Conservation (phyloP, 805 yeast genomes). For the Pichia manshurica region DNA sequence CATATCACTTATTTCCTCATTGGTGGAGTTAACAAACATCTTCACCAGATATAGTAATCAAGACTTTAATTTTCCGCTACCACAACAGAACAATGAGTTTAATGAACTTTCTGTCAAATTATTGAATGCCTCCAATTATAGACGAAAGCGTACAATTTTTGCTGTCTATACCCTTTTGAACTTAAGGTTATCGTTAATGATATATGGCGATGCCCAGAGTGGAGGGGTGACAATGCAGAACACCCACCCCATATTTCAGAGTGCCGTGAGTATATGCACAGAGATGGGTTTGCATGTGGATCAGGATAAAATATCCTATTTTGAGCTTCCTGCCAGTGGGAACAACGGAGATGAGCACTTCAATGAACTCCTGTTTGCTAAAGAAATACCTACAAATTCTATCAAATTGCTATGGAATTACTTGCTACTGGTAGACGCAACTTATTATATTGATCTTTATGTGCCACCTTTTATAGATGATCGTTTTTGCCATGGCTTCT, state of each 20-base stretch:
- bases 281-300: conserved; percentile 12
- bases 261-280: conserved; percentile 7
- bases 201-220: conserved; percentile 14
- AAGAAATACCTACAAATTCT: conserved; percentile 6
- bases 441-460: conserved; percentile 9
- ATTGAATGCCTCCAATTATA: conserved; percentile 12
- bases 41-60: conserved; percentile 5
- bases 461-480: conserved; percentile 15
- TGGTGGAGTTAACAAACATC: conserved; percentile 10
- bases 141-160: conserved; percentile 9
- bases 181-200: conserved; percentile 11
- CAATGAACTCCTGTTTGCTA: conserved; percentile 5
- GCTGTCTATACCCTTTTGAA: conserved; percentile 10
- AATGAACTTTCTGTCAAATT: conserved; percentile 10
- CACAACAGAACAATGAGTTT: conserved; percentile 4
- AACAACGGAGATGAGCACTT: too few relatives aligned
- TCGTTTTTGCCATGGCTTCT: conserved; percentile 12
- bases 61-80: conserved; percentile 2
- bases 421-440: conserved; percentile 12
- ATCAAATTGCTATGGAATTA: conserved; percentile 17
- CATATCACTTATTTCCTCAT: conserved; percentile 10
- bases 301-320: conserved; percentile 3
- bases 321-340: too few relatives aligned
- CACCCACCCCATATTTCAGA: conserved; percentile 13
- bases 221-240: conserved; percentile 11